Evolutionary conservation across 805 yeast genomes (phyloP).

Genomic region (Spathaspora hagerdaliae): DNA sequence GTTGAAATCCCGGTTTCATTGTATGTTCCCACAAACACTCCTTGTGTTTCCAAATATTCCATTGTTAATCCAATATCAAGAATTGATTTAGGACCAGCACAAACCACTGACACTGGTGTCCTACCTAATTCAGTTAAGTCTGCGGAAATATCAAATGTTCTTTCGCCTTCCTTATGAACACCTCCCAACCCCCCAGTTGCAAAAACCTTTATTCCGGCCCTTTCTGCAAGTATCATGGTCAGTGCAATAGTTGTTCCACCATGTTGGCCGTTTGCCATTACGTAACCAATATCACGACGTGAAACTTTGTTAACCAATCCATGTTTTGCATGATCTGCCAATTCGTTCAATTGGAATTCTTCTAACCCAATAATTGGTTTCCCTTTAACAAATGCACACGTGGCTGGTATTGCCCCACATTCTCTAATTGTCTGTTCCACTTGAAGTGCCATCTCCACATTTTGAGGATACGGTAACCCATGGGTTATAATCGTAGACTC

Average conservation of each 20-base stretch:
- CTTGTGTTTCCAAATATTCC: slow-evolving; percentile 88
- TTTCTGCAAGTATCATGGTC: slow-evolving; percentile 75
- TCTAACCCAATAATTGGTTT: slow-evolving; percentile 64
- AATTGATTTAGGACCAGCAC: slow-evolving; percentile 88
- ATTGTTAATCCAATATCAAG: slow-evolving; percentile 75
- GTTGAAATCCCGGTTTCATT: slow-evolving; percentile 29
- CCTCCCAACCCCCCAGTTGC: slow-evolving; percentile 96
- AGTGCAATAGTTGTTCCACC: slow-evolving; percentile 93
- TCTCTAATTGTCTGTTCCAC: slow-evolving; percentile 62
- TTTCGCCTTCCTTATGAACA: slow-evolving; percentile 74
- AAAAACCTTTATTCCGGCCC: slow-evolving; percentile 77
- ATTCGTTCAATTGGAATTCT: slow-evolving; percentile 40
- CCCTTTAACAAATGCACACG: slow-evolving; percentile 76
- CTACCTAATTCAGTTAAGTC: slow-evolving; percentile 80
- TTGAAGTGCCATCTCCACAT: slow-evolving; percentile 63
- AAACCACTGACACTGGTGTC: slow-evolving; percentile 86
- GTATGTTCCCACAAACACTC: slow-evolving; percentile 75
- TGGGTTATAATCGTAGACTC: slow-evolving; percentile 89
- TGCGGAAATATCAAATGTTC: slow-evolving; percentile 78
- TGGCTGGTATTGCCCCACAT: slow-evolving; percentile 76
- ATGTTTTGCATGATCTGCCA: slow-evolving; percentile 37
- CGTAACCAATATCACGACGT: slow-evolving; percentile 72
- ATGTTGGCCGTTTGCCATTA: slow-evolving; percentile 55
- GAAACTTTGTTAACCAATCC: slow-evolving; percentile 59
- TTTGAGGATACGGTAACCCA: slow-evolving; percentile 81